Evolutionary conservation across 139 green algal species (phyloP), one percentile per base, ranked within the genome.

Genomic region (Coelastrella sp.): DNA sequence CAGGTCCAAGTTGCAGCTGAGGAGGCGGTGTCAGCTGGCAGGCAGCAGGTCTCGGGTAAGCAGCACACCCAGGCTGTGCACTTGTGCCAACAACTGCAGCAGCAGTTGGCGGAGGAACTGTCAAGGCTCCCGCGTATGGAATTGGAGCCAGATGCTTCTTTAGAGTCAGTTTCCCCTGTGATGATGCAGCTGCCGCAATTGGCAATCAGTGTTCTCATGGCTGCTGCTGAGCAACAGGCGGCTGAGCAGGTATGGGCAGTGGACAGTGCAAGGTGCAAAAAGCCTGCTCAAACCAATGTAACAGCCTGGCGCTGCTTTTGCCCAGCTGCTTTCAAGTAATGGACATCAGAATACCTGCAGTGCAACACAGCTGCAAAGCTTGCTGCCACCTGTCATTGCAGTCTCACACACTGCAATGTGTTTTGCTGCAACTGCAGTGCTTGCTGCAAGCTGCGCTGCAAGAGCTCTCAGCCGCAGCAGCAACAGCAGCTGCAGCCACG

Each of bases 41-140:
- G 60, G 25, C 61, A 78, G 68, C 57, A 76, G 27, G 20, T 57
- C n/a, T 66, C 65, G 35, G 65, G 35, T 49, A 49, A 49, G 35
- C 35, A 88, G 84, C 68, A 81, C n/a, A 27, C 15, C 3, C 66
- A 78, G 84, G 49, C 22, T 8, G 27, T 24, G 66, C 84, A 80
- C 35, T 35, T 68, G 84, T 57, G 25, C 49, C 63, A 75, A 27
- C 70, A 88, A 68, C 8, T 72, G 35, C 35, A 81, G n/a, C 84
- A 81, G 84, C 84, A 81, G 84, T 68, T 88, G 9, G 9, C 68
- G 15, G 25, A 68, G 84, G 68, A 88, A 68, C 84, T 88, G 20
- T n/a, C 63, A n/a, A 66, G 68, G 10, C 49, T 88, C 49, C 68
- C 66, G 7, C 66, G 63, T 20, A 61, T 87, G 82, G 25, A 27